Base-by-base conservation (phyloP, 306 rosid species). In the Acacia melanoxylon region DNA sequence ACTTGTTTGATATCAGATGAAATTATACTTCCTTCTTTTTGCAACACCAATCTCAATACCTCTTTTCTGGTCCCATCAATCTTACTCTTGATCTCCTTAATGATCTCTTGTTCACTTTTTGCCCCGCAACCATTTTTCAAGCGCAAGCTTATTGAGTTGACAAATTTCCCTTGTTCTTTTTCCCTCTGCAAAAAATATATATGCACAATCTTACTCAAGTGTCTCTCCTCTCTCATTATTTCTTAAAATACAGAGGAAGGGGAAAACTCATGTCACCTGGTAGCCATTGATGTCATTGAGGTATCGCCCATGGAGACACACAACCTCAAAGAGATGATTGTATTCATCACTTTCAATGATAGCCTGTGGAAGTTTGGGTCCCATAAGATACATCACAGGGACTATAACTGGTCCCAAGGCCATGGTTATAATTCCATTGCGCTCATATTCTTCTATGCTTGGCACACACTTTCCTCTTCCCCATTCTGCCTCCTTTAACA, bases 401-500 rank as follows among this genome's bases (percentile, higher is more conserved):
- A 63, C 0, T n/a, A 63, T 1, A 1, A 14, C 0, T 63, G 41
- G 41, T 14, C 41, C 69, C 69, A 63, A 14, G 10, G 69, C 69
- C 16, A 63, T 3, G 15, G 69, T 13, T 63, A 5, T 29, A 12
- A 66, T 72, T 17, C 75, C 90, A 80, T 90, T 88, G 58, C 42
- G 45, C 87, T 87, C 86, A 46, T 88, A 90, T 48, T 88, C 92
- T 11, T 88, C 85, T 59, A 85, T 52, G 11, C 84, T 68, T 56
- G 94, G 92, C 49, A 76, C 84, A 1, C 56, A 37, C 82, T 88
- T 79, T 77, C 84, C 13, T 62, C 75, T 85, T 76, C 24, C 20
- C 92, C 94, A 87, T 73, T 87, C 78, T 22, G 90, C 87, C 84
- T 90, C 94, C 83, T 72, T 90, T 66, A 76, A 59, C 87, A 77